These are phyloP conservation scores for Ceratocystis eucalypticola DNA, from an alignment of 2,329 filamentous ascomycete species.

Conservation along the genomic window DNA sequence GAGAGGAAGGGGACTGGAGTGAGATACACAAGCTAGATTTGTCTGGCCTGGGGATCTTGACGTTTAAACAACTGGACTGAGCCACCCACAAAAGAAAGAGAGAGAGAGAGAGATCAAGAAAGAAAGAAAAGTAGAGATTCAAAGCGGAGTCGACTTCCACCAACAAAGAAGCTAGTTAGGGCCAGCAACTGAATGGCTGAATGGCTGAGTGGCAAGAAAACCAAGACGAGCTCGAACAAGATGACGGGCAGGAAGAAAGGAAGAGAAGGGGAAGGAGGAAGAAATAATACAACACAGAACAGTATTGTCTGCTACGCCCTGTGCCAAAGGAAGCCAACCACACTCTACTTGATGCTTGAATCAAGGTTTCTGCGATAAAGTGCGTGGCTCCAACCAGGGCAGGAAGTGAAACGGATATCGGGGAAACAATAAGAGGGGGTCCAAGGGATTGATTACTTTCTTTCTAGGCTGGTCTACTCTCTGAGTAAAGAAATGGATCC, in stretches of 20 bases:
- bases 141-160: background rate
- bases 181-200: background rate
- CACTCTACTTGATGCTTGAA: background rate
- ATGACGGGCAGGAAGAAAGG: background rate
- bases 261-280: background rate
- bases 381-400: background rate
- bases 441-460: background rate
- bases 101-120: background rate
- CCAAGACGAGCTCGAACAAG: background rate
- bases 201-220: background rate
- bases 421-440: background rate
- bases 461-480: background rate
- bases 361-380: background rate
- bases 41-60: background rate
- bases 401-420: background rate
- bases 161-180: background rate
- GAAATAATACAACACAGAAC: background rate
- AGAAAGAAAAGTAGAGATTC: background rate
- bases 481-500: background rate
- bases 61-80: conserved; percentile 1
- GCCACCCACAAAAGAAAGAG: background rate
- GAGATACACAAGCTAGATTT: background rate
- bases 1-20: background rate
- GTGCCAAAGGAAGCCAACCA: background rate
- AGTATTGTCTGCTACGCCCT: background rate